Percentiles rank a stretch among this genome's conserved stretches.
phyloP scores from a whole-genome alignment of 2,329 filamentous ascomycete species.

The Zymoseptoria passerinii region DNA sequence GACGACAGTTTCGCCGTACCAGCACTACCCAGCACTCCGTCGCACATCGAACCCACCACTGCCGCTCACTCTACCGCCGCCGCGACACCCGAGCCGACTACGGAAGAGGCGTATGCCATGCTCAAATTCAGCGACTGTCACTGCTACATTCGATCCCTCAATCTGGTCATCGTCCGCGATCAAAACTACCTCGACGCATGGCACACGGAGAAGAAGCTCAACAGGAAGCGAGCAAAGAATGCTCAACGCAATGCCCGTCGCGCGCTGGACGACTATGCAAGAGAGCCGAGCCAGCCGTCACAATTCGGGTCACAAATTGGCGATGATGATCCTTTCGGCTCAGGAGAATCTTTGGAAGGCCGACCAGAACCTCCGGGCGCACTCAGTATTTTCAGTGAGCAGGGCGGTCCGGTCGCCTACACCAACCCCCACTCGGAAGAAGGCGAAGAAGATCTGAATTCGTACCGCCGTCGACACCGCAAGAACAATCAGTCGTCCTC shows the following conservation, averaged over 20 bases:
- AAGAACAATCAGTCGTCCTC: conserved; percentile 38
- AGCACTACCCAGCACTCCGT: conserved; percentile 5
- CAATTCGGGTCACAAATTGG: conserved; percentile 12
- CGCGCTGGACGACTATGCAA: conserved; percentile 20
- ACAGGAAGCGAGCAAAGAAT: conserved; percentile 6
- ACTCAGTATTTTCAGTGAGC: conserved; percentile 26
- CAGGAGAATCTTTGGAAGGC: conserved; percentile 21
- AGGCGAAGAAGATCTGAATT: conserved; percentile 35
- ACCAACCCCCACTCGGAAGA: conserved; percentile 47
- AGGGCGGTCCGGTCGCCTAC: conserved; percentile 24
- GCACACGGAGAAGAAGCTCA: conserved; percentile 16
- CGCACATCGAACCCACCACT: background rate
- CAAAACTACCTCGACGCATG: conserved; percentile 14
- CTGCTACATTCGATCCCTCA: conserved; percentile 70
- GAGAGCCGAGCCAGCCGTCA: conserved; percentile 24
- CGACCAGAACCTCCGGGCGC: conserved; percentile 16
- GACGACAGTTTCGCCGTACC: background rate
- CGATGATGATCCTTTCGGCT: conserved; percentile 12
- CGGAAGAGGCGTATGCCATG: conserved; percentile 48
- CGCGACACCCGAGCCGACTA: conserved; percentile 7
- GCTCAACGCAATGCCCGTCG: conserved; percentile 7
- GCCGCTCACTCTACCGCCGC: conserved; percentile 3
- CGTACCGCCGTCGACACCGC: conserved; percentile 3
- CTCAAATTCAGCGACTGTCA: conserved; percentile 67
- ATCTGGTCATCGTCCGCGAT: conserved; percentile 65